These are phyloP conservation scores for Melaleuca quinquenervia DNA, from an alignment of 345 rosid species.

Conservation along the genomic window DNA sequence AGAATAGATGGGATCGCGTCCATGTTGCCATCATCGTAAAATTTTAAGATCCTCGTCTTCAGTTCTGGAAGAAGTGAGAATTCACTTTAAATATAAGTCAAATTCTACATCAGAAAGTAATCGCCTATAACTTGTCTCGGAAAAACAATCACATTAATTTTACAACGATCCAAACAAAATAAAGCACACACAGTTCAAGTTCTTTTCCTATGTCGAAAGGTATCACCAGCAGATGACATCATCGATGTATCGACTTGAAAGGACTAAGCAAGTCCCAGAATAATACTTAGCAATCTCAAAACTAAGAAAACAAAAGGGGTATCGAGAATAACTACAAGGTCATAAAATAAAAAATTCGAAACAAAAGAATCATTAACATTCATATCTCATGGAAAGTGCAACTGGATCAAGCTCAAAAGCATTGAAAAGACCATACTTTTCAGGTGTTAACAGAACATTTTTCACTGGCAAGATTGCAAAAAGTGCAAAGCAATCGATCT, in stretches of 20 bases:
- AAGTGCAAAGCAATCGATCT: neutral
- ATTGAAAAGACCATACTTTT: neutral
- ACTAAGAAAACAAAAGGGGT: too few species aligned
- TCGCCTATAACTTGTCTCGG: neutral
- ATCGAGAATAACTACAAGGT: neutral
- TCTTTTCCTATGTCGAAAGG: neutral
- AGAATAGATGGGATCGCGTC: constrained; percentile 48
- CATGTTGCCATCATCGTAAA: constrained; percentile 31
- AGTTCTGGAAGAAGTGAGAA: constrained; percentile 30
- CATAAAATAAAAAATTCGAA: neutral
- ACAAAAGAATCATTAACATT: neutral
- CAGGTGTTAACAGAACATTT: neutral
- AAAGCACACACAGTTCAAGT: neutral
- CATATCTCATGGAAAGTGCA: neutral
- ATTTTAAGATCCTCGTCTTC: constrained; percentile 33
- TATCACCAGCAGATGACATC: neutral
- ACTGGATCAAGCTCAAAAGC: neutral
- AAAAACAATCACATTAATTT: neutral
- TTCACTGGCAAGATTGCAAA: neutral
- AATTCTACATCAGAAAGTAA: neutral
- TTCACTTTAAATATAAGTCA: neutral
- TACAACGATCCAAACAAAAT: neutral
- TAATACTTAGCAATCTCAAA: too few species aligned
- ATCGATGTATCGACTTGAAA: neutral
- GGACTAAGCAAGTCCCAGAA: neutral